Evolutionary conservation across 441 rosid genomes (phyloP).

Genomic region (Gossypium gossypioides): DNA sequence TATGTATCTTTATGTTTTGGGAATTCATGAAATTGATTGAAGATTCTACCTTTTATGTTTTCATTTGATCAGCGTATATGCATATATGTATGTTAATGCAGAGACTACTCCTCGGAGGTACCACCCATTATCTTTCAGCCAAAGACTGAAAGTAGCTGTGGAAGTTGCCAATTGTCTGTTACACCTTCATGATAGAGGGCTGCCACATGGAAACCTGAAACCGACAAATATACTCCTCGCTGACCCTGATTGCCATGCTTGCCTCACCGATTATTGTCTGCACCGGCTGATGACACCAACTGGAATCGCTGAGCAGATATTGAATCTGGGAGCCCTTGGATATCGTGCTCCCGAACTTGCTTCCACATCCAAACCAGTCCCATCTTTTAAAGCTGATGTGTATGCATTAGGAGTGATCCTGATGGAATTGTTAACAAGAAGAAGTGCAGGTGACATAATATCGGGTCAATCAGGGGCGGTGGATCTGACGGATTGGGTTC

Average conservation of each 20-base stretch:
- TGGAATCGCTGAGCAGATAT: slow-evolving; percentile 74
- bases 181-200: slow-evolving; percentile 71
- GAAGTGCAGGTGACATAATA: slow-evolving; percentile 87
- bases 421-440: slow-evolving; percentile 79
- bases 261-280: slow-evolving; percentile 65
- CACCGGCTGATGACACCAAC: slow-evolving; percentile 77
- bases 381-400: slow-evolving; percentile 68
- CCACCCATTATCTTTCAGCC: slow-evolving; percentile 59
- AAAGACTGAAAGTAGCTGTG: slow-evolving; percentile 68
- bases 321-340: slow-evolving; percentile 82
- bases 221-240: slow-evolving; percentile 72
- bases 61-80: neutral
- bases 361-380: slow-evolving; percentile 49
- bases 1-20: neutral
- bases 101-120: slow-evolving; percentile 86
- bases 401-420: slow-evolving; percentile 83
- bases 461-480: slow-evolving; percentile 93
- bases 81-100: slow-evolving; percentile 26
- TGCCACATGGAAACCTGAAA: slow-evolving; percentile 79
- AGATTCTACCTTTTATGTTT: neutral
- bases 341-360: slow-evolving; percentile 82
- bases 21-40: neutral
- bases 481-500: slow-evolving; percentile 84
- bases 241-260: slow-evolving; percentile 40
- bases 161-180: slow-evolving; percentile 68